A percentile compares a stretch with the other conserved stretches of the same genome.
These are phyloP conservation scores for Trichoderma erinaceum DNA, from an alignment of 495 filamentous ascomycete genomes.

Conservation along the genomic window DNA sequence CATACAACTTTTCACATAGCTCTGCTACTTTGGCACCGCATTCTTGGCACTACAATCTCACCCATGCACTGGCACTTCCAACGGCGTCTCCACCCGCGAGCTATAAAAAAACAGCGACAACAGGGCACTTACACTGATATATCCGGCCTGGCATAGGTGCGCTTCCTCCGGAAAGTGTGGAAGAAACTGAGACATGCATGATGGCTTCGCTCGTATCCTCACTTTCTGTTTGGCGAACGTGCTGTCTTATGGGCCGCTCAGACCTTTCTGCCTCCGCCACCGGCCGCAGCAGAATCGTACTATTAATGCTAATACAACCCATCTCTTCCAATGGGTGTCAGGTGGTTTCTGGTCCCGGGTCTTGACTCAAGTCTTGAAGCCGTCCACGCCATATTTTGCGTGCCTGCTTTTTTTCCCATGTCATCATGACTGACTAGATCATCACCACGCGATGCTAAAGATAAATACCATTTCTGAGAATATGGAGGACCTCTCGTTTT, in stretches of 20 bases:
- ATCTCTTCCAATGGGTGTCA: not conserved
- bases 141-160: not conserved
- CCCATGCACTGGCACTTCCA: not conserved
- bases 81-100: not conserved
- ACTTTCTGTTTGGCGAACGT: not conserved
- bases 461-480: not conserved
- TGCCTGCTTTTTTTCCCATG: not conserved
- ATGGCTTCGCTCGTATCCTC: slow-evolving; percentile 7
- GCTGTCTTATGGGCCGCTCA: not conserved
- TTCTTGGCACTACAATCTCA: not conserved
- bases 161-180: slow-evolving; percentile 8
- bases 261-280: not conserved
- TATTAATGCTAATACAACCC: not conserved
- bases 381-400: slow-evolving; percentile 1
- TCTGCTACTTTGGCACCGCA: not conserved
- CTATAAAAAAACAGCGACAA: not conserved
- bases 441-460: not conserved
- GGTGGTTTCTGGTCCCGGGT: not conserved
- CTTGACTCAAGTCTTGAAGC: slow-evolving; percentile 1
- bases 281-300: not conserved
- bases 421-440: not conserved
- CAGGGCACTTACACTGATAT: not conserved
- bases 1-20: too few relatives aligned
- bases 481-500: not conserved
- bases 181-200: slow-evolving; percentile 16